Conservation (phyloP, 768 basidiomycete species). For the Steccherinum ochraceum region DNA sequence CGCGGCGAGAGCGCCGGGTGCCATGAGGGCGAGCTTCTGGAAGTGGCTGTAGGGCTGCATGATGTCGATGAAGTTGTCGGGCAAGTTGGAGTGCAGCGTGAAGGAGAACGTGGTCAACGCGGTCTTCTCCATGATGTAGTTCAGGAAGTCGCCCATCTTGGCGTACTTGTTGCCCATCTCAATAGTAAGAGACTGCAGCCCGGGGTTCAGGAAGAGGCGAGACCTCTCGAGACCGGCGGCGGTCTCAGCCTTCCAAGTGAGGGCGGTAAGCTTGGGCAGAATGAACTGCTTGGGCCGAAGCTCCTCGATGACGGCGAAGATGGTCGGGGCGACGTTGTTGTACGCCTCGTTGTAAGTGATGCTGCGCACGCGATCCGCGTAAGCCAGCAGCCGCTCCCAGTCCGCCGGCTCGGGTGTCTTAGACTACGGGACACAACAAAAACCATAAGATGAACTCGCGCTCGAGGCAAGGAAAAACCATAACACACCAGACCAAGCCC, state of each 20-base stretch:
- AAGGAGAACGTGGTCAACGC: conserved; percentile 65
- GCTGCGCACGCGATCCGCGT: conserved; percentile 62
- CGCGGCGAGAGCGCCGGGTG: conserved; percentile 69
- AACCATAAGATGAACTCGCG: conserved; percentile 1
- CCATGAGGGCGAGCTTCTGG: conserved; percentile 59
- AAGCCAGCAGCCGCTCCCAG: conserved; percentile 61
- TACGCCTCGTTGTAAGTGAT: conserved; percentile 65
- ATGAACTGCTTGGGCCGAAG: conserved; percentile 56
- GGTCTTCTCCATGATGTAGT: conserved; percentile 55
- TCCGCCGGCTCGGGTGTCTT: conserved; percentile 60
- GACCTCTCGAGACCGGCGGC: conserved; percentile 59
- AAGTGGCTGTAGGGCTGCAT: conserved; percentile 51
- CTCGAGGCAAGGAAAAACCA: conserved; percentile 5
- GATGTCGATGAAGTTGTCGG: conserved; percentile 65
- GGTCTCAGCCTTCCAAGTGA: conserved; percentile 70
- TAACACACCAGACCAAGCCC: conserved; percentile 69
- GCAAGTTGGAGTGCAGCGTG: conserved; percentile 61
- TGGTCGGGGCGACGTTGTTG: conserved; percentile 54
- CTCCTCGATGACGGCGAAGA: conserved; percentile 64
- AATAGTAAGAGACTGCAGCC: conserved; percentile 52
- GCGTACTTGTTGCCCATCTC: conserved; percentile 56
- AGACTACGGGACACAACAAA: conserved; percentile 35
- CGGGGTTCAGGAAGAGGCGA: conserved; percentile 59
- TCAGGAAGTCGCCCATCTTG: conserved; percentile 54
- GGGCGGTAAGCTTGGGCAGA: conserved; percentile 60